Base-by-base conservation (phyloP, 352 stramenopile genomes). In the Blastocystis sp. region DNA sequence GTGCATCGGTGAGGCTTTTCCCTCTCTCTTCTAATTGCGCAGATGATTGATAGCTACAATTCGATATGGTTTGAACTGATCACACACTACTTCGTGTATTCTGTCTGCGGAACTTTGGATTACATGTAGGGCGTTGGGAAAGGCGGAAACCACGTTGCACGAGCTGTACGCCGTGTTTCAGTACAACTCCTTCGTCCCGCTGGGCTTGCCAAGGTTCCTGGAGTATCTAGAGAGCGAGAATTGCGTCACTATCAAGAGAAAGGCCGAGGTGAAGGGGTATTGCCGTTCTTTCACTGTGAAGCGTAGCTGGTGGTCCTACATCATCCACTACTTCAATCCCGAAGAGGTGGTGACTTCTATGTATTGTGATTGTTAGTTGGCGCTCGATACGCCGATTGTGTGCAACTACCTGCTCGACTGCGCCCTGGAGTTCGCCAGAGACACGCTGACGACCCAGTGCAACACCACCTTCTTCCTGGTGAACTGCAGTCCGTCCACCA, bases 11-110 rank as follows among this genome's bases (percentile, higher is more conserved):
- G 24, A 9, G 57, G 63, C 38, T 28, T 45, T 24, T 64, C 43
- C 1, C 43, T 38, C 19, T 48, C 34, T 6, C 21, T 19, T 42
- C 9, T 62, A 19, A 79, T 79, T 59, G 48, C 4, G n/a, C 63
- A 79, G 69, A 79, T 79, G n/a, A 14, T 40, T 40, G n/a, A 42
- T 38, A n/a, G 40, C 21, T 79, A 52, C 69, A n/a, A 79, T 79
- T 14, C 69, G 40, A 24, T 62, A 14, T 79, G 69, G 69, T 42
- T 79, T 63, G 69, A 79, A 9, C 21, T 79, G 7, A n/a, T 79
- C 3, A 79, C 69, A 6, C 69, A 79, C 40, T 79, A 62, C 48
- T 79, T 79, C 28, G 69, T 79, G 69, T 79, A 62, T 48, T 57
- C 48, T 57, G 6, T 14, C 19, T 11, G 24, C 42, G 4, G 17